Percentiles rank a stretch among this genome's conserved stretches.
phyloP scores from a whole-genome alignment of 179 eudicot genomes.

The Silene noctiflora region DNA sequence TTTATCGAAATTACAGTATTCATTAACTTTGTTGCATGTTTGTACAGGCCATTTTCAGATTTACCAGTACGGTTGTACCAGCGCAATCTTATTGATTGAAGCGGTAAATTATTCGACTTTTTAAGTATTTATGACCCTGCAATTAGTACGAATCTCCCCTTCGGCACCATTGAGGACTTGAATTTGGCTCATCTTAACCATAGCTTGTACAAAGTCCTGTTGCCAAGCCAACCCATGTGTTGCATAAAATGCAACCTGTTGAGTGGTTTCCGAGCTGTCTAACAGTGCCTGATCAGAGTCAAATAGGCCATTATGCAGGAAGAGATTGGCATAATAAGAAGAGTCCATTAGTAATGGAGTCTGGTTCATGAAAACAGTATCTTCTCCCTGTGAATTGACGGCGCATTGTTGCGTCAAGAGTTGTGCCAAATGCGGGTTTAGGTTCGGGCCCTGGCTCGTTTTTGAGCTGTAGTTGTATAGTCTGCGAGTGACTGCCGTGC shows the following conservation, averaged over 20 bases:
- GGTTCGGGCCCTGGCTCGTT: conserved; percentile 41
- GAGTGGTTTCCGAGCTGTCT: conserved; percentile 26
- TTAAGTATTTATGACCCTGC: conserved; percentile 49
- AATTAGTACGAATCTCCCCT: conserved; percentile 62
- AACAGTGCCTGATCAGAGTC: conserved; percentile 64
- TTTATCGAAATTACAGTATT: too few species aligned
- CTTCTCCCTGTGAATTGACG: conserved; percentile 13
- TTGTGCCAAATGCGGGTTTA: conserved; percentile 47
- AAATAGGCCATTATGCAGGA: conserved; percentile 51
- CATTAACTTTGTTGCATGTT: not conserved
- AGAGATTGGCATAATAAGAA: conserved; percentile 44
- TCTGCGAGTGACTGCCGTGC: conserved; percentile 48
- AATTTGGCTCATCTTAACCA: conserved; percentile 63
- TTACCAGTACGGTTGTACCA: not conserved
- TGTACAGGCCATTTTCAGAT: not conserved
- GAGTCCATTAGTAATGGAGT: conserved; percentile 44
- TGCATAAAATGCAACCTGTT: conserved; percentile 43
- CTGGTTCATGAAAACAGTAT: conserved; percentile 64
- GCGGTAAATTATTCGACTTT: not conserved
- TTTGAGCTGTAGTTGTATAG: conserved; percentile 49
- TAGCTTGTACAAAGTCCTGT: conserved; percentile 46
- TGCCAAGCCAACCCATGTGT: conserved; percentile 38
- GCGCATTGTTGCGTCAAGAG: conserved; percentile 55
- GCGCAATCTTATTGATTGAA: not conserved
- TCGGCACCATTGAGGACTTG: conserved; percentile 48